Evolutionary conservation across 108 stramenopile genomes (phyloP), one percentile per base, ranked within the genome.

Genomic region (Conticribra weissflogii): DNA sequence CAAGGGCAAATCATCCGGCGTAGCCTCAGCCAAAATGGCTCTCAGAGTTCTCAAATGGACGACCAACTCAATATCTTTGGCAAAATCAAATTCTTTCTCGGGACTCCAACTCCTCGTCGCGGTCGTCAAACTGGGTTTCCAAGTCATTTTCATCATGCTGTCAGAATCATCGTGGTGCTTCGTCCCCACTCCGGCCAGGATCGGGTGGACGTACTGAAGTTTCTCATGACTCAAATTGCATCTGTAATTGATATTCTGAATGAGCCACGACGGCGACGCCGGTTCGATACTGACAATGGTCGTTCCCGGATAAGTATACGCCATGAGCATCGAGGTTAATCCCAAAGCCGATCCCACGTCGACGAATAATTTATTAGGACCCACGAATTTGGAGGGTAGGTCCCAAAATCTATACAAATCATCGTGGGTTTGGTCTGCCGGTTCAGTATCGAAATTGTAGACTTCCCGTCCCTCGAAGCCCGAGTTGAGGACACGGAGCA

Each of bases 311-410:
- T 92, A 92, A 3, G 78, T 46, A 5, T 70, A 66, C 14, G 83
- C 55, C 3, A 92, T 54, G 19, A 83, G 78, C 78, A 92, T 67
- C 44, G 85, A 62, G 7, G 91, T 89, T 24, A 87, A 59, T n/a
- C 91, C 91, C 17, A 88, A 64, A 25, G 86, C 83, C 32, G 78
- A 77, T 24, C 91, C 91, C 16, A 92, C 88, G 65, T 92, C 91
- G 0, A 89, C 91, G 75, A 88, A 92, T 4, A 92, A 54, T 68
- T 89, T 88, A 56, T 81, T 87, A 3, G 76, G 46, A 2, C 88
- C 88, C 19, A 89, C 63, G 24, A 78, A 72, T 44, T 80, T 72
- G 14, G 60, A 67, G 4, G 88, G 83, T 17, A 81, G 30, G 29
- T 80, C 63, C 55, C 68, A 68, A 24, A 80, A 80, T 63, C 79